Conservation (phyloP, 2,329 filamentous ascomycete species). For the Neoscytalidium dimidiatum region DNA sequence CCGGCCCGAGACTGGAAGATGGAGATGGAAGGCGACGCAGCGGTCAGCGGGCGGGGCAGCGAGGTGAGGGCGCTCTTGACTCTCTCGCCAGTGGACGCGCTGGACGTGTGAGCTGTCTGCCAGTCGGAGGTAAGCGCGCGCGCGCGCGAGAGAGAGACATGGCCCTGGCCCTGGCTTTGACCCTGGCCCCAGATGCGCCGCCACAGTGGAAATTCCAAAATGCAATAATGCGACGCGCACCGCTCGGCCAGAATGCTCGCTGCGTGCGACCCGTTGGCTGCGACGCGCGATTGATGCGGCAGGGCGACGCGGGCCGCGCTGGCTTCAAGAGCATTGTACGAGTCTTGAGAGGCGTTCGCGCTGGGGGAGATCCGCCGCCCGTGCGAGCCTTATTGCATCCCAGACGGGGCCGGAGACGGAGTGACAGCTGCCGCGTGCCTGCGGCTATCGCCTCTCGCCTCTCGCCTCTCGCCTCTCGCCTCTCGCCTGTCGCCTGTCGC, state of each 20-base stretch:
- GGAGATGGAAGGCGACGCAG: background rate
- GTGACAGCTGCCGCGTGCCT: background rate
- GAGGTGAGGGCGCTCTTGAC: background rate
- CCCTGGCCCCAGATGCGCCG: background rate
- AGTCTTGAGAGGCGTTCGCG: background rate
- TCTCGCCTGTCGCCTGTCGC: background rate
- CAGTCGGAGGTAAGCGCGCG: slow-evolving; percentile 4
- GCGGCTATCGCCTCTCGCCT: background rate
- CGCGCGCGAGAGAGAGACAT: too few relatives aligned
- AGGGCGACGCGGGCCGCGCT: background rate
- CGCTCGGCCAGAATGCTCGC: background rate
- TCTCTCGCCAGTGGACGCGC: background rate
- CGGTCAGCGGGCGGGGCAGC: slow-evolving; percentile 1
- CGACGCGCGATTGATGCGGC: background rate
- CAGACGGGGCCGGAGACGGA: background rate
- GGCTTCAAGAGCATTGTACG: too few relatives aligned
- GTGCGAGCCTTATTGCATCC: too few relatives aligned
- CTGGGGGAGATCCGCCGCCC: slow-evolving; percentile 6
- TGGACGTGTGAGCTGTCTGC: background rate
- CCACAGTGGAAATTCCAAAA: background rate
- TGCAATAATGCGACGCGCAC: background rate
- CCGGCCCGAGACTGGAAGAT: background rate
- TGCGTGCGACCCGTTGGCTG: background rate
- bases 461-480: background rate
- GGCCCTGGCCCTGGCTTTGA: background rate